Evolutionary conservation across 176 grass and related monocot genomes (phyloP).

Genomic region (Neostapfia colusana): DNA sequence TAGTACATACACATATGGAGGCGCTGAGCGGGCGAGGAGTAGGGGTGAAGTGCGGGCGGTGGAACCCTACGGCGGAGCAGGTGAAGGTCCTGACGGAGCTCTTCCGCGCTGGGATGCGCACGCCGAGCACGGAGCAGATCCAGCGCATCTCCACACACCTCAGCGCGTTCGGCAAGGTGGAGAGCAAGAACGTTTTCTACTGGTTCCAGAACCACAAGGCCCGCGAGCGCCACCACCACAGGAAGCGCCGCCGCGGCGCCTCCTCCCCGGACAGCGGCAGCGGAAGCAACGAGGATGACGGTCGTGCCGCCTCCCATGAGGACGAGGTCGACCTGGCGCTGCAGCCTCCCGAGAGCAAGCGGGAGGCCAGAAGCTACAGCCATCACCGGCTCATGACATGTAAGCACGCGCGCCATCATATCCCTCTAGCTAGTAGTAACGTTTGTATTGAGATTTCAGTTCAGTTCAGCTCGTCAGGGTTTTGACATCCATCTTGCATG

Average conservation of each 20-base stretch:
- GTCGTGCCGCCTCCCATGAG: background rate
- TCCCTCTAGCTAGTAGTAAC: background rate
- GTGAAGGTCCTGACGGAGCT: conserved; percentile 89
- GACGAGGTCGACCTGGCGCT: conserved; percentile 44
- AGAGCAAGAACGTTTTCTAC: conserved; percentile 99
- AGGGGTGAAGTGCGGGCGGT: conserved; percentile 86
- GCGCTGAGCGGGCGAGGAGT: conserved; percentile 49
- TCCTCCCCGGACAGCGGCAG: conserved; percentile 47
- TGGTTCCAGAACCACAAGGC: conserved; percentile 99
- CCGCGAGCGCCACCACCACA: conserved; percentile 94
- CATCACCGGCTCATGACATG: conserved; percentile 47
- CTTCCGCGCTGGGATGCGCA: conserved; percentile 71
- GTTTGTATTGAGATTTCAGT: background rate
- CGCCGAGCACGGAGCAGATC: conserved; percentile 89
- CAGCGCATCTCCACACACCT: conserved; percentile 86
- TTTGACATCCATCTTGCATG: background rate
- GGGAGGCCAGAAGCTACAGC: conserved; percentile 59
- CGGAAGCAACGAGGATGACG: conserved; percentile 25
- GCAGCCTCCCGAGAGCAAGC: conserved; percentile 65
- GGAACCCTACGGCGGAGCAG: conserved; percentile 97
- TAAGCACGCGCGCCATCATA: conserved; percentile 35
- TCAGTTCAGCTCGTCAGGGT: conserved; percentile 6
- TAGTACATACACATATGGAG: conserved; percentile 48
- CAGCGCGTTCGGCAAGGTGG: conserved; percentile 77
- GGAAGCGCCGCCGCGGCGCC: conserved; percentile 80